Base-by-base conservation (phyloP, 1,284 basidiomycete species). In the Malassezia nana region DNA sequence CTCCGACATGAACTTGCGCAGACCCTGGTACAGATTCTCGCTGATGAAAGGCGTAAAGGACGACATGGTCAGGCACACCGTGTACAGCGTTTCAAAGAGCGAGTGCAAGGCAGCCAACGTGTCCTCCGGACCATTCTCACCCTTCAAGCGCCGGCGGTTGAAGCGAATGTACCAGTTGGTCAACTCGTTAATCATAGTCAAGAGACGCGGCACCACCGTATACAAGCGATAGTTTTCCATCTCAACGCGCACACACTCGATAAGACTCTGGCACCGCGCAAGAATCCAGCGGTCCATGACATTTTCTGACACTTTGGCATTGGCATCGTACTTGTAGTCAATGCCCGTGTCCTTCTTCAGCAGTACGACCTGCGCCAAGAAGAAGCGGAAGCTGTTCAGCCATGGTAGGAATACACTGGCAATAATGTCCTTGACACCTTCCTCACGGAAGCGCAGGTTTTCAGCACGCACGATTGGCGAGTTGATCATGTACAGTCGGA, bases 151-250 rank as follows among this genome's bases (percentile, higher is more conserved):
- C 63, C 85, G 84, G 53, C 94, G 84, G 77, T 98, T 99, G 80
- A 98, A 98, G 50, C 94, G 89, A 69, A 98, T 98, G 77, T 99
- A 98, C 91, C 92, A 96, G 76, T 99, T 99, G 43, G 94, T 99
- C 56, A 98, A 80, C 76, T 98, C 94, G 65, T 94, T 89, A 42
- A 99, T 82, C 58, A 98, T 83, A 61, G 88, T 86, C 53, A 96
- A 79, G 50, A 98, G 78, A 26, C 88, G 82, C n/a, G 90, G 89
- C 57, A 95, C 89, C 77, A 98, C 88, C 55, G 90, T 96, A 77
- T 98, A 98, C n/a, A 99, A 81, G 53, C 91, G 82, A 77, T 98
- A 99, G 10, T 90, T 80, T 13, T 84, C 85, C 94, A 98, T 98
- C 78, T 99, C 92, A 69, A 86, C 80, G 58, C 83, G 81, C 58